These are phyloP conservation scores for Penicillium brevicompactum DNA, from an alignment of 2,329 filamentous ascomycete genomes.

Conservation along the genomic window DNA sequence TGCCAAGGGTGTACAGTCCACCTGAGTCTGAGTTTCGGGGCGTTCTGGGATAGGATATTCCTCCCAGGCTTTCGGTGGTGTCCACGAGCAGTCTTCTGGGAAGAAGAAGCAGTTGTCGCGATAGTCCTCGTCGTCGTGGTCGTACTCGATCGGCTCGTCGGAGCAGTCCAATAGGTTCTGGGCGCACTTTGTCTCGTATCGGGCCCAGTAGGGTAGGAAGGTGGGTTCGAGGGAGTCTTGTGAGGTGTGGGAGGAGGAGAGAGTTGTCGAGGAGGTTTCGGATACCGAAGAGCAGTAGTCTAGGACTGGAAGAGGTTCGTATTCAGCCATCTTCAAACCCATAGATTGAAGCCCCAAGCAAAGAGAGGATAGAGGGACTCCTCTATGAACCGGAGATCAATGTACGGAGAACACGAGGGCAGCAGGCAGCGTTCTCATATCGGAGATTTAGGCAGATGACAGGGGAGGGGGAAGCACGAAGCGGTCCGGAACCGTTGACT, in stretches of 20 bases:
- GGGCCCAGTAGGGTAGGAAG: slow-evolving; percentile 43
- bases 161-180: slow-evolving; percentile 43
- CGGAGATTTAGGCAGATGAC: slow-evolving; percentile 1
- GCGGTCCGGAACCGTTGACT: slow-evolving; percentile 1
- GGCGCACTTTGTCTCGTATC: slow-evolving; percentile 40
- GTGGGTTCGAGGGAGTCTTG: slow-evolving; percentile 17
- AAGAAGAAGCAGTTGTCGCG: slow-evolving; percentile 48
- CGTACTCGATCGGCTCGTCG: slow-evolving; percentile 46
- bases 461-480: slow-evolving; percentile 4
- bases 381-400: slow-evolving; percentile 3
- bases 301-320: slow-evolving; percentile 25
- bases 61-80: slow-evolving; percentile 37
- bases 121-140: slow-evolving; percentile 45
- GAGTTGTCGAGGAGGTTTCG: slow-evolving; percentile 9
- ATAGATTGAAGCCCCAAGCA: slow-evolving; percentile 8
- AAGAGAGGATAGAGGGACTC: slow-evolving; percentile 3
- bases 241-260: neutral
- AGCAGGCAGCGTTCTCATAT: slow-evolving; percentile 16
- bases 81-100: slow-evolving; percentile 46
- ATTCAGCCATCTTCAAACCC: slow-evolving; percentile 32
- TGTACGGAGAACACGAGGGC: slow-evolving; percentile 4
- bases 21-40: slow-evolving; percentile 5
- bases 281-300: slow-evolving; percentile 14
- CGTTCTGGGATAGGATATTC: slow-evolving; percentile 17
- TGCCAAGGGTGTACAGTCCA: slow-evolving; percentile 12